These are phyloP conservation scores for Phytophthora sp. DNA, from an alignment of 352 stramenopile species.

Conservation along the genomic window DNA sequence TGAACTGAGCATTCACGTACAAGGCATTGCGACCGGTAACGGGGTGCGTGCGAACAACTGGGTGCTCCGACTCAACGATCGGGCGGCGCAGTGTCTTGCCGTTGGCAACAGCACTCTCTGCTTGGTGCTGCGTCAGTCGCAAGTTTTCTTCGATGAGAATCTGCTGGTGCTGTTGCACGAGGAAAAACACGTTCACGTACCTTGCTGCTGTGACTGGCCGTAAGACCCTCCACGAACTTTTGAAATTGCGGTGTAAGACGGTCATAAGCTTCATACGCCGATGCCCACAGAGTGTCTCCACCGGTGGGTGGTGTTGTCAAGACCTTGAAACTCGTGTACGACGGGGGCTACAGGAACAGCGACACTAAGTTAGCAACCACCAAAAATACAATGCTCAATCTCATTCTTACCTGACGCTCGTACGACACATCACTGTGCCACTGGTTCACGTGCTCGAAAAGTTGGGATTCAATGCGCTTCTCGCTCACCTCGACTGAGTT, in stretches of 20 bases:
- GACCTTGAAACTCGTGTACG: conserved; percentile 34
- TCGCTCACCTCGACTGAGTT: conserved; percentile 15
- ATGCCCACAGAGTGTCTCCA: conserved; percentile 52
- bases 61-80: conserved; percentile 43
- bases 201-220: conserved; percentile 55
- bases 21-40: conserved; percentile 30
- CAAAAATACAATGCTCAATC: not conserved
- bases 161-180: too few species aligned
- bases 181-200: not conserved
- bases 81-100: conserved; percentile 36
- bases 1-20: conserved; percentile 51
- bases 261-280: conserved; percentile 54
- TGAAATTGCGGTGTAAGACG: conserved; percentile 49
- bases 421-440: conserved; percentile 52
- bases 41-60: conserved; percentile 50
- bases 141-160: too few species aligned
- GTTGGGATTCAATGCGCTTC: conserved; percentile 20
- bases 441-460: conserved; percentile 26
- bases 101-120: conserved; percentile 7
- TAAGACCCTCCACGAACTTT: conserved; percentile 48
- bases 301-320: conserved; percentile 35
- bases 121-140: conserved; percentile 8
- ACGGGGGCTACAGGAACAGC: conserved; percentile 25
- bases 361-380: not conserved
- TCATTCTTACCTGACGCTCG: conserved; percentile 28